Evolutionary conservation across 2,329 filamentous ascomycete genomes (phyloP), one percentile per base, ranked within the genome.

Genomic region (Aspergillus puulaauensis): DNA sequence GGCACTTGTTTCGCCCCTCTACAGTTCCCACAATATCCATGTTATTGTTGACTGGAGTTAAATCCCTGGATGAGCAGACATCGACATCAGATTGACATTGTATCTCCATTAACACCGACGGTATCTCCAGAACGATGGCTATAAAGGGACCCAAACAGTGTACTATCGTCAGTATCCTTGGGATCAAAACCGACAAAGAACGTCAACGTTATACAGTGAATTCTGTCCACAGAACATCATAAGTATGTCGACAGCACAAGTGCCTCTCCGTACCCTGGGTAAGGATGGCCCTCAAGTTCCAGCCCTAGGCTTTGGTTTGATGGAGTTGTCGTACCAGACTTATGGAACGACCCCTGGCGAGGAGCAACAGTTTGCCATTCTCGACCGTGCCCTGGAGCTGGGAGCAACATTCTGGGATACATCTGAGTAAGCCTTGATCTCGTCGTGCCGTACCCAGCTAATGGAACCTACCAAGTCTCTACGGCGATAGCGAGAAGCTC

Each of bases 391-490:
- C 6, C 17, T 39, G 11, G 51, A 50, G 15, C 17, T 54, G 6
- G 56, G 52, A 4, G 33, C 31, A 14, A 51, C 39, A n/a, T 55
- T 58, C 43, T 58, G 56, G 56, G 56, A 54, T 33, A 53, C 52
- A 12, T 39, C 45, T 12, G 54, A 50, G 39, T 45, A 39, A 12
- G 37, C 6, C 17, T 19, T 19, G 23, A 24, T 23, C 4, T 17
- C 33, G 1, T 11, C 6, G 24, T 4, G 19, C 8, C 35, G 21
- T 54, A 31, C 3, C 27, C 3, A 11, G 39, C 54, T 56, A 27
- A 56, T 27, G 3, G 4, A 12, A 7, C 12, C 6, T 21, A 21
- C 15, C 31, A 23, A 56, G 51, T 37, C 40, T 54, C 45, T 58
- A 58, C 15, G 52, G 47, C 11, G 41, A 51, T 17, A 58, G 31